Conservation (phyloP, 495 filamentous ascomycete genomes). For the Tuber aestivum region DNA sequence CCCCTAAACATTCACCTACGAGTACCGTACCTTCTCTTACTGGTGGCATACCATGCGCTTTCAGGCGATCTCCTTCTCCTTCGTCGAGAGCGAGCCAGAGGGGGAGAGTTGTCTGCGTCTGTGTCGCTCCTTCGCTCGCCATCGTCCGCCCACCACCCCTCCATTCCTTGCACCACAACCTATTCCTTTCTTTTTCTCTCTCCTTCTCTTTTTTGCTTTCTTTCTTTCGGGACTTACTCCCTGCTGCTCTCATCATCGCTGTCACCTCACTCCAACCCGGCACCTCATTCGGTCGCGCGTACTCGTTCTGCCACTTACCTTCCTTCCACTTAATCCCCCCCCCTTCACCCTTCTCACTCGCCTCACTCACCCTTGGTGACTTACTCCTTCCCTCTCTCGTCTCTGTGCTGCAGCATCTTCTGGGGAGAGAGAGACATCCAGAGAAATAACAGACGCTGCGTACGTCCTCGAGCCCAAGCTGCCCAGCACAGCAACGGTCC, state of each 20-base stretch:
- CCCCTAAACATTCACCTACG: neutral
- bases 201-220: neutral
- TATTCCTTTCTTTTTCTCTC: neutral
- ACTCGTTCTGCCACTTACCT: slow-evolving; percentile 17
- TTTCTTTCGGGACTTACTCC: neutral
- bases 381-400: slow-evolving; percentile 36
- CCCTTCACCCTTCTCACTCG: slow-evolving; percentile 25
- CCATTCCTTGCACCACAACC: neutral
- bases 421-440: slow-evolving; percentile 16
- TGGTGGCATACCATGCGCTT: neutral
- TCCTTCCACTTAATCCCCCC: slow-evolving; percentile 21
- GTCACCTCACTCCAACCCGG: neutral
- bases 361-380: slow-evolving; percentile 32
- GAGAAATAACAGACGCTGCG: slow-evolving; percentile 19
- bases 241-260: neutral
- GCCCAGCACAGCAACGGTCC: slow-evolving; percentile 37
- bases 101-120: neutral
- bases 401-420: slow-evolving; percentile 15
- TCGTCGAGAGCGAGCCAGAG: neutral
- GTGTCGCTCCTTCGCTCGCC: neutral
- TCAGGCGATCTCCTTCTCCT: neutral
- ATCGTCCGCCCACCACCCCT: neutral
- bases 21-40: neutral
- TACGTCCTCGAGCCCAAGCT: slow-evolving; percentile 33
- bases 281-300: neutral